Evolutionary conservation across 1,284 basidiomycete genomes (phyloP).

Genomic region (Leucoagaricus sp.): DNA sequence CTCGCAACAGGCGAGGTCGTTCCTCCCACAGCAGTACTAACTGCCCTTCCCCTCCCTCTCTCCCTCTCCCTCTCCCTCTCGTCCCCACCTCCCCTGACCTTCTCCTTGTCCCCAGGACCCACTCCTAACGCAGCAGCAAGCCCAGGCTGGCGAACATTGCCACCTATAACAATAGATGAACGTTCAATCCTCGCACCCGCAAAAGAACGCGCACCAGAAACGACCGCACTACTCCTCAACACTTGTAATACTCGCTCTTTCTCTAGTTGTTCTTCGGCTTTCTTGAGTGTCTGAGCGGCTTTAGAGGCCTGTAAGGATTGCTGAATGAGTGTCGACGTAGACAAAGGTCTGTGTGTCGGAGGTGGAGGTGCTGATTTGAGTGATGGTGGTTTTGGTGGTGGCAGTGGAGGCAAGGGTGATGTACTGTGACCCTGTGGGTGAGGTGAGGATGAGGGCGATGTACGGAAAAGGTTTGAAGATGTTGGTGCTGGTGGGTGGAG

Average conservation of each 20-base stretch:
- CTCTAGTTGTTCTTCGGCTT: conserved; percentile 65
- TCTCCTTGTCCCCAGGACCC: conserved; percentile 10
- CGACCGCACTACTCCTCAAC: conserved; percentile 51
- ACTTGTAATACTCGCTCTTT: conserved; percentile 70
- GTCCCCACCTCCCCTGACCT: conserved; percentile 11
- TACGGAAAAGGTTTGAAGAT: conserved; percentile 2
- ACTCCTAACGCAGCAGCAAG: too few relatives aligned
- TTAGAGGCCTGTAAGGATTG: conserved; percentile 72
- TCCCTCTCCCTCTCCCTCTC: conserved; percentile 17
- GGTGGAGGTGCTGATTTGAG: conserved; percentile 28
- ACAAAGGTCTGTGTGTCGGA: conserved; percentile 28
- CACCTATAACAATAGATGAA: conserved; percentile 34
- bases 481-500: conserved; percentile 3
- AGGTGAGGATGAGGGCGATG: not conserved
- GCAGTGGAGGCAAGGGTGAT: conserved; percentile 20
- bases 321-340: conserved; percentile 60
- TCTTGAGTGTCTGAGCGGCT: conserved; percentile 65
- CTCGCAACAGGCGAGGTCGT: too few relatives aligned
- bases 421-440: not conserved
- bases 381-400: conserved; percentile 30
- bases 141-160: conserved; percentile 25
- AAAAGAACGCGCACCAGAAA: conserved; percentile 32
- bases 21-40: too few relatives aligned
- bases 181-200: conserved; percentile 26
- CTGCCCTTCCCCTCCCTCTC: conserved; percentile 18